Evolutionary conservation across 371 early-diverging fungal genomes (phyloP).

Genomic region (Lichtheimia ornata): DNA sequence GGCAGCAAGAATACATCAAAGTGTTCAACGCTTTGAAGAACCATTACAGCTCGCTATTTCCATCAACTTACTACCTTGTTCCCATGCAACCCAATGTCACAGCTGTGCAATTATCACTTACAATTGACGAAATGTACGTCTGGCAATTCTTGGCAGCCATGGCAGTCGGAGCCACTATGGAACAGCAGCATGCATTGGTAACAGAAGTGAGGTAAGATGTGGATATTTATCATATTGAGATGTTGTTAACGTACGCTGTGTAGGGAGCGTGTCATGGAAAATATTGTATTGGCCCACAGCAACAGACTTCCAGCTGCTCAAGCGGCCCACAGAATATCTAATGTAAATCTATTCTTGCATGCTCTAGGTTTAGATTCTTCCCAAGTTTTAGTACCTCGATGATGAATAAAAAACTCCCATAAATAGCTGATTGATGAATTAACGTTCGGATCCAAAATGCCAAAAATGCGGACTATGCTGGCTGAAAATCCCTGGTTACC

Average conservation of each 20-base stretch:
- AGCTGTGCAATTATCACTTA: constrained; percentile 37
- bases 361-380: constrained; percentile 93
- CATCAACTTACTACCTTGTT: constrained; percentile 54
- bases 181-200: constrained; percentile 91
- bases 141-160: constrained; percentile 98
- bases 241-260: background rate
- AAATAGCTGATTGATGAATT: no score
- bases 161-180: constrained; percentile 90
- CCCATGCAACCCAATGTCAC: constrained; percentile 51
- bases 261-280: constrained; percentile 85
- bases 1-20: constrained; percentile 77
- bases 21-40: constrained; percentile 77
- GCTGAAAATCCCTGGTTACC: background rate
- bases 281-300: constrained; percentile 68
- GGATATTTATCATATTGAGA: background rate
- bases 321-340: constrained; percentile 70
- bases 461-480: no score
- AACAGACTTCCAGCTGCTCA: constrained; percentile 62
- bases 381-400: constrained; percentile 66
- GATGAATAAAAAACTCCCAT: constrained; percentile 8
- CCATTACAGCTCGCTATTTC: constrained; percentile 78
- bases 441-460: no score
- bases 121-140: constrained; percentile 87
- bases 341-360: constrained; percentile 93
- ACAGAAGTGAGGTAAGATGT: constrained; percentile 75